These are phyloP conservation scores for Globisporangium splendens DNA, from an alignment of 352 stramenopile genomes.

Conservation along the genomic window DNA sequence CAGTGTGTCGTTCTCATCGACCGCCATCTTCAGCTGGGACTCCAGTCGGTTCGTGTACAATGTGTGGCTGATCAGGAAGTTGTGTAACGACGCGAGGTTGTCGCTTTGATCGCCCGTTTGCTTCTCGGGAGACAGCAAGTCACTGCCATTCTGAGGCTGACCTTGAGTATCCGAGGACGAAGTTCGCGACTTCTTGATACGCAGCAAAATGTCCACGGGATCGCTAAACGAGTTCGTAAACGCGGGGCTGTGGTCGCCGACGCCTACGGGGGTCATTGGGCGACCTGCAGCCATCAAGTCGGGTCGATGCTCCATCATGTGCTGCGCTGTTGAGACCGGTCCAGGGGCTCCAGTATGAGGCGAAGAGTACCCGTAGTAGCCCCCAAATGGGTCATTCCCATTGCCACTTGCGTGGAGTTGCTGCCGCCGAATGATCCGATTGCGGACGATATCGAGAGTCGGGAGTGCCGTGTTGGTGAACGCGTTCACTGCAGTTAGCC, in stretches of 20 bases:
- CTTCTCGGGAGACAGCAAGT: conserved; percentile 32
- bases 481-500: conserved; percentile 5
- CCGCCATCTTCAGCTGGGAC: conserved; percentile 58
- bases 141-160: conserved; percentile 8
- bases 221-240: conserved; percentile 68
- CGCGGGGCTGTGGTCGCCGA: conserved; percentile 16
- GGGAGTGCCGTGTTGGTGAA: conserved; percentile 37
- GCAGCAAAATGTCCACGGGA: conserved; percentile 69
- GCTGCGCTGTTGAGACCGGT: conserved; percentile 1
- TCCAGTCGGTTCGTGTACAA: conserved; percentile 76
- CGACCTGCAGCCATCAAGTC: conserved; percentile 20
- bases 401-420: conserved; percentile 16
- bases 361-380: conserved; percentile 21
- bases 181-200: conserved; percentile 69
- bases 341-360: conserved; percentile 13
- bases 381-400: conserved; percentile 21
- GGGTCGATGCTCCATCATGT: conserved; percentile 21
- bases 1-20: conserved; percentile 63
- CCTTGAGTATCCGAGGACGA: conserved; percentile 18
- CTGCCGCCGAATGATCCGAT: conserved; percentile 50
- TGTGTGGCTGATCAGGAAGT: conserved; percentile 61
- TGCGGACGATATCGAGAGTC: conserved; percentile 63
- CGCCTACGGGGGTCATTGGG: conserved; percentile 14
- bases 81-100: conserved; percentile 59
- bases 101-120: conserved; percentile 38